Base-by-base conservation (phyloP, 192 early-diverging fungal species). In the Kickxella alabastrina region DNA sequence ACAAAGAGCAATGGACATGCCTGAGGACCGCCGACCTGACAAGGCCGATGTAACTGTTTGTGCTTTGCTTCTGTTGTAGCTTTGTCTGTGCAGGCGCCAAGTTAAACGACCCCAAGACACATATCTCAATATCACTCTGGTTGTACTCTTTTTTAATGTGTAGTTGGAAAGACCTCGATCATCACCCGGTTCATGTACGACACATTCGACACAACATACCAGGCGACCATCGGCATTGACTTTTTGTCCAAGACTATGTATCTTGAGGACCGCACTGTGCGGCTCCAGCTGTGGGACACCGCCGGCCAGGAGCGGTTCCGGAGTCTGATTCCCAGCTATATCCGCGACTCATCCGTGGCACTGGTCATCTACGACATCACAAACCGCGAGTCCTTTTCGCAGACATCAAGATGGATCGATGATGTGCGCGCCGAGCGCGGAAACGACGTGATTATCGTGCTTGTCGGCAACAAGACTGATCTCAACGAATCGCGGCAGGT, bases 181-280 rank as follows among this genome's bases (percentile, higher is more conserved):
- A 98, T 99, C 56, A 99, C 95, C 14, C 85, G 97, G 23, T 99
- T 99, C 77, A 99, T 99, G 95, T 98, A 99, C 69, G 97, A 99
- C 60, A 98, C 92, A n/a, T 99, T 99, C 68, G 95, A 99, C 82
- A 94, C 93, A 57, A 92, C 92, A 28, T 98, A 99, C 77, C 92
- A 89, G 45, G 68, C 97, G 14, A 99, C 97, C 18, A 99, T 99
- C 53, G 97, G 97, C 52, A 98, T 99, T 54, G 97, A 99, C 64
- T 99, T 99, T 73, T 65, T 98, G 52, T 93, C 91, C 35, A 99
- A 99, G 77, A 99, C 95, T 4, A 97, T 99, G 93, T 99, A 99
- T 64, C 78, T 98, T 38, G 94, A 97, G 58, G 94, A 99, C 74
- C 82, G 91, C 44, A 98, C 97, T 9, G 90, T 98, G n/a, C 82